Evolutionary conservation across 441 rosid genomes (phyloP).

Genomic region (Euphorbia neoarborescens): DNA sequence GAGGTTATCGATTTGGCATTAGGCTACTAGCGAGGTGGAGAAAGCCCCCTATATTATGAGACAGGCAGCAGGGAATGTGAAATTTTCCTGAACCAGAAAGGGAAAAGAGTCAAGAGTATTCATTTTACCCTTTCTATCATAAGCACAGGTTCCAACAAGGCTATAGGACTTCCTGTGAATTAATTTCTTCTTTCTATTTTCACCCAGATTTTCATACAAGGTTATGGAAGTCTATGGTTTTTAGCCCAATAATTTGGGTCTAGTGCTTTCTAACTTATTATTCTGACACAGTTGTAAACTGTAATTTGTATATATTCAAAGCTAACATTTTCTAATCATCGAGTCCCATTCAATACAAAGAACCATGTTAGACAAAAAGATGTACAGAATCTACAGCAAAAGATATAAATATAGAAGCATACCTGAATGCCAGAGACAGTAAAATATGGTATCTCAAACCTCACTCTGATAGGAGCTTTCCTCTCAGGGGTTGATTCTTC

Average conservation of each 20-base stretch:
- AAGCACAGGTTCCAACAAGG: no score
- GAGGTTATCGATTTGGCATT: not conserved
- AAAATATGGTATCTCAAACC: slow-evolving; percentile 95
- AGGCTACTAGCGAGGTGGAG: not conserved
- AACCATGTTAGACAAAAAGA: not conserved
- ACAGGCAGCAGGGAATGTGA: not conserved
- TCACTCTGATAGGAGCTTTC: slow-evolving; percentile 93
- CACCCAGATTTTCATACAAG: not conserved
- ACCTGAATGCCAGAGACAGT: slow-evolving; percentile 49
- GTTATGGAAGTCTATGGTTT: not conserved
- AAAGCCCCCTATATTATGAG: not conserved
- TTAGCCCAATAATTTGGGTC: not conserved
- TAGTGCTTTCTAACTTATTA: no score
- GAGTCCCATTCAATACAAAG: not conserved
- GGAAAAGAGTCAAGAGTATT: not conserved
- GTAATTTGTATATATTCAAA: not conserved
- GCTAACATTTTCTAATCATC: not conserved
- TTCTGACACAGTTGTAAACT: no score
- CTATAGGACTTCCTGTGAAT: not conserved
- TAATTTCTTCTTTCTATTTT: not conserved
- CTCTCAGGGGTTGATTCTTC: slow-evolving; percentile 86
- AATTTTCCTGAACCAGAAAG: not conserved
- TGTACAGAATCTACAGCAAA: not conserved
- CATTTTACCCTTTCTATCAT: no score
- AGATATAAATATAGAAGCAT: not conserved